Conservation (phyloP, 441 rosid species). For the Isatis lusitanica region DNA sequence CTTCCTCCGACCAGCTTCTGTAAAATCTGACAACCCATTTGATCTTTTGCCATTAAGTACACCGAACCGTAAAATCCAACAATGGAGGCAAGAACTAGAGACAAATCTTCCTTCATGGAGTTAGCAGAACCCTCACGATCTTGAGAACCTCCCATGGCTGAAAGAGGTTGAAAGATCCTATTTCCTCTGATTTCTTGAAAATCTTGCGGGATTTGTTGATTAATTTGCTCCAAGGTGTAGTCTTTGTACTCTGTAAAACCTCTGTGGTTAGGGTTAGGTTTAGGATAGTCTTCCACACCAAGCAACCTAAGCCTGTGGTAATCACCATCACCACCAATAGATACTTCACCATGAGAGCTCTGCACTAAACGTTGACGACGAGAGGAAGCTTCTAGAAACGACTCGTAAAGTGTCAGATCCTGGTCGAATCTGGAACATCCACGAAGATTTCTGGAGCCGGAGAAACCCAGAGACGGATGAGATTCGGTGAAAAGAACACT, state of each 20-base stretch:
- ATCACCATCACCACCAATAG: neutral
- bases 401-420: neutral
- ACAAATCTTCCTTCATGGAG: conserved; percentile 22
- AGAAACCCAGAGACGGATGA: conserved; percentile 36
- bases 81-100: conserved; percentile 40
- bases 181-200: neutral
- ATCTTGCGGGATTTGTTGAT: neutral
- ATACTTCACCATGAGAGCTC: conserved; percentile 28
- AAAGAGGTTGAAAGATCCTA: neutral
- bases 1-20: conserved; percentile 61
- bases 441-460: conserved; percentile 28
- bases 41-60: conserved; percentile 62
- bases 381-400: conserved; percentile 24
- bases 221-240: neutral
- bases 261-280: conserved; percentile 13
- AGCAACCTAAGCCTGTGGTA: conserved; percentile 19
- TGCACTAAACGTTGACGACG: conserved; percentile 35
- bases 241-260: neutral
- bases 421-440: conserved; percentile 12
- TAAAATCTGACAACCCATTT: conserved; percentile 62
- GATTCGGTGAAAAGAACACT: conserved; percentile 18
- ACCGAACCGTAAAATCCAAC: conserved; percentile 49
- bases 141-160: neutral
- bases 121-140: neutral
- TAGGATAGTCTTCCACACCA: conserved; percentile 36